phyloP scores from a whole-genome alignment of 331 rosid genomes.

The Pyrus hybrid region DNA sequence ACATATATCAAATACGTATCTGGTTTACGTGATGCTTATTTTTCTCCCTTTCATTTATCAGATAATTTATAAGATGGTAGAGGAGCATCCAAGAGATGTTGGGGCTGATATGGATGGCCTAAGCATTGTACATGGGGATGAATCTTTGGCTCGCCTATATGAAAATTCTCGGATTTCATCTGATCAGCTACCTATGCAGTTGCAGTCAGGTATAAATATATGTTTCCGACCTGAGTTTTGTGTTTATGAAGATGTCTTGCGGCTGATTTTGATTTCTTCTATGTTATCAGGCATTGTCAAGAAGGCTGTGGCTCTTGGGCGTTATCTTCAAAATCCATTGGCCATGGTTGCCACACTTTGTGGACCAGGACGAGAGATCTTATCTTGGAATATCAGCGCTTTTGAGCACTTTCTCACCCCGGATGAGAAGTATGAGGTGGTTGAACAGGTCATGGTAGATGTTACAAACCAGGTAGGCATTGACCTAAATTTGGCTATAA shows the following conservation, averaged over 20 bases:
- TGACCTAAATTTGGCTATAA: conserved; percentile 75
- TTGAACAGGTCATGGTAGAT: conserved; percentile 92
- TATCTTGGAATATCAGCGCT: conserved; percentile 79
- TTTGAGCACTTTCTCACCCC: conserved; percentile 67
- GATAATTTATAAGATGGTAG: conserved; percentile 97
- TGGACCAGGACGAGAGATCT: conserved; percentile 79
- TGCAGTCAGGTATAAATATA: conserved; percentile 47
- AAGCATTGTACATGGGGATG: conserved; percentile 94
- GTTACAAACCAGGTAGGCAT: conserved; percentile 89
- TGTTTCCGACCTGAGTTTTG: neutral
- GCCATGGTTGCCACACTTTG: conserved; percentile 92
- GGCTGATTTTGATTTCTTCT: conserved; percentile 23
- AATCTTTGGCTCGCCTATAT: conserved; percentile 83
- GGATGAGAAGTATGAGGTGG: conserved; percentile 78
- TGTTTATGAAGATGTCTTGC: neutral
- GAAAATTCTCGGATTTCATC: conserved; percentile 91
- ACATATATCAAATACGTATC: neutral
- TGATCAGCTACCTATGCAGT: conserved; percentile 68
- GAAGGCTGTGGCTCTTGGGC: conserved; percentile 93
- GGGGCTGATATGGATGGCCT: conserved; percentile 98
- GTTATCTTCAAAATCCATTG: conserved; percentile 94
- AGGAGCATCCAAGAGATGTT: conserved; percentile 96
- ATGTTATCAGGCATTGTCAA: conserved; percentile 76
- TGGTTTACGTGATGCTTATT: neutral
- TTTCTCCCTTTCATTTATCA: conserved; percentile 26